These are phyloP conservation scores for Malassezia equina DNA, from an alignment of 1,284 basidiomycete species.

Conservation along the genomic window DNA sequence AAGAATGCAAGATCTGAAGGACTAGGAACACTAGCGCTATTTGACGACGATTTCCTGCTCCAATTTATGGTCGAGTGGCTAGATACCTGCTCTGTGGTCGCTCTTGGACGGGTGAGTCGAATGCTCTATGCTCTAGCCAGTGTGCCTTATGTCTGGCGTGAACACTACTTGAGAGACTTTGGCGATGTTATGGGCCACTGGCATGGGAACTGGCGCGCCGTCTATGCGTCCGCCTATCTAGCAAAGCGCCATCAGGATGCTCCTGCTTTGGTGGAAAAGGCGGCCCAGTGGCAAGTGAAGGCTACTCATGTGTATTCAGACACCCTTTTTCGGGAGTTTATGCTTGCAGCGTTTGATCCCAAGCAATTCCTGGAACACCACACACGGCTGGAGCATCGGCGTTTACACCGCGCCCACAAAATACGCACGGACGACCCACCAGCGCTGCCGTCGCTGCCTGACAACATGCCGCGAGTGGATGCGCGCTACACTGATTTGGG, in stretches of 20 bases:
- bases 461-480: constrained; percentile 22
- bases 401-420: background rate
- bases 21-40: constrained; percentile 25
- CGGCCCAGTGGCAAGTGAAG: constrained; percentile 12
- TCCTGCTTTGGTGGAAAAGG: background rate
- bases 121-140: constrained; percentile 30
- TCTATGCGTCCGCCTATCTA: constrained; percentile 21
- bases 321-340: constrained; percentile 33
- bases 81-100: constrained; percentile 15
- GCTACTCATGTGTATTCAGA: constrained; percentile 21
- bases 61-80: constrained; percentile 25
- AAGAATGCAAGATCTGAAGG: constrained; percentile 20
- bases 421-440: constrained; percentile 15
- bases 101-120: constrained; percentile 24
- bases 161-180: constrained; percentile 23
- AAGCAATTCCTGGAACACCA: background rate
- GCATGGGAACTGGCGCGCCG: constrained; percentile 41
- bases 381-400: background rate
- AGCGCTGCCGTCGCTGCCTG: constrained; percentile 19
- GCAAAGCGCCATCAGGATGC: background rate
- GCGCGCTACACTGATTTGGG: constrained; percentile 18
- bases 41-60: constrained; percentile 32
- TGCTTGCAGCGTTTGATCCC: constrained; percentile 26
- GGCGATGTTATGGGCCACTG: constrained; percentile 24
- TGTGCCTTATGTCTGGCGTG: constrained; percentile 26